Percentiles rank a stretch among this genome's conserved stretches.
These are phyloP conservation scores for Rhodamnia rubescens DNA, from an alignment of 345 rosid genomes.

Conservation along the genomic window DNA sequence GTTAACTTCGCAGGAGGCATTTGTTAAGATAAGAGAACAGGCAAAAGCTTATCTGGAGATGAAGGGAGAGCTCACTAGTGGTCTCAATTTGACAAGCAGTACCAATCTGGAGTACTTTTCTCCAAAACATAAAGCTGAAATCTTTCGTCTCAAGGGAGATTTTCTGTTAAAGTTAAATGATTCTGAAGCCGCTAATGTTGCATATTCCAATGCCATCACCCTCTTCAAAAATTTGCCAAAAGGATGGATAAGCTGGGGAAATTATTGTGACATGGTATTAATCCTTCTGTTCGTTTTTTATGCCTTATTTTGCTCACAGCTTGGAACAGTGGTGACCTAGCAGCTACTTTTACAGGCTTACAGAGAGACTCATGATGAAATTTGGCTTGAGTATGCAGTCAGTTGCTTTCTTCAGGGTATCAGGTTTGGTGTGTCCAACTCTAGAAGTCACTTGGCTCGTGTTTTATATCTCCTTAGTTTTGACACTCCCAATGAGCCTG, in stretches of 20 bases:
- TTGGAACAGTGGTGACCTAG: background rate
- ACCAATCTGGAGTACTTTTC: slow-evolving; percentile 94
- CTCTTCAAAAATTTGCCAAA: slow-evolving; percentile 86
- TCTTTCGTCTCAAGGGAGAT: slow-evolving; percentile 79
- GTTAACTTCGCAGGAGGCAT: slow-evolving; percentile 68
- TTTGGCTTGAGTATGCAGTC: slow-evolving; percentile 96
- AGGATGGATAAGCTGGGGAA: slow-evolving; percentile 99
- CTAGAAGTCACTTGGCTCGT: slow-evolving; percentile 94
- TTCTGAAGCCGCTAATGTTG: slow-evolving; percentile 68
- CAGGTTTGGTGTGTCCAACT: slow-evolving; percentile 86
- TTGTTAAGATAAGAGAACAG: slow-evolving; percentile 96
- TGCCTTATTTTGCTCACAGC: background rate
- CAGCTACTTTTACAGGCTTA: slow-evolving; percentile 46
- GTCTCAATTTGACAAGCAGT: slow-evolving; percentile 79
- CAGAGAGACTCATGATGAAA: slow-evolving; percentile 71
- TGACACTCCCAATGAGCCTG: slow-evolving; percentile 83
- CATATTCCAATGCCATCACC: slow-evolving; percentile 77
- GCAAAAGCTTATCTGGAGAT: slow-evolving; percentile 89
- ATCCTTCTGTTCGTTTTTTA: background rate
- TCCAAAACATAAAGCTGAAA: slow-evolving; percentile 80
- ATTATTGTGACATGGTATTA: slow-evolving; percentile 86
- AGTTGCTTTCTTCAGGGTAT: slow-evolving; percentile 99
- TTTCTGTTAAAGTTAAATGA: slow-evolving; percentile 68
- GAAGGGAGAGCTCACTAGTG: slow-evolving; percentile 85
- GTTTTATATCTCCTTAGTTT: slow-evolving; percentile 95